Evolutionary conservation across 2,329 filamentous ascomycete genomes (phyloP).

Genomic region (Ophiostoma australiae): DNA sequence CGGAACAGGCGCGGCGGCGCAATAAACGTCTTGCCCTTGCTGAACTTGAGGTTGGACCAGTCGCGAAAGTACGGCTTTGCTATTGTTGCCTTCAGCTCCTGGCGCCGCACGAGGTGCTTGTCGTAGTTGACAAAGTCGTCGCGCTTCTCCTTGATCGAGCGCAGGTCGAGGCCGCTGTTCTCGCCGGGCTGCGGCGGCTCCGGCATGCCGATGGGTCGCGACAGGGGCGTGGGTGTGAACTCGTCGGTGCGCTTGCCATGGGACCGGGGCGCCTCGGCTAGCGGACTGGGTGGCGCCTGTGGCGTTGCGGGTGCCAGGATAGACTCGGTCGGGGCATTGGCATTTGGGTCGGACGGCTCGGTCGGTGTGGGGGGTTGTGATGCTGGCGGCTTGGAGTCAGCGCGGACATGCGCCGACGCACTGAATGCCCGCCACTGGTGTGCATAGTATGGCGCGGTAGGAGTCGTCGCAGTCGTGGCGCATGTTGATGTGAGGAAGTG

Average conservation of each 20-base stretch:
- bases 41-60: conserved; percentile 76
- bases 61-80: conserved; percentile 92
- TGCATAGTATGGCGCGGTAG: conserved; percentile 38
- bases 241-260: conserved; percentile 52
- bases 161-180: conserved; percentile 70
- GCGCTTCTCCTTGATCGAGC: conserved; percentile 62
- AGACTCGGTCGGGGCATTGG: not conserved
- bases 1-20: conserved; percentile 81
- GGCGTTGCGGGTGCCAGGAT: not conserved
- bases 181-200: conserved; percentile 70
- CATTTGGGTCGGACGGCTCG: not conserved
- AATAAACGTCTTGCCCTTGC: conserved; percentile 89
- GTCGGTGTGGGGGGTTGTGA: not conserved
- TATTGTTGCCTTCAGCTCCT: conserved; percentile 59
- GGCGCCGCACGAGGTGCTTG: conserved; percentile 71
- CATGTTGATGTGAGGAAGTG: not conserved
- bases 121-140: conserved; percentile 82
- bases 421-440: conserved; percentile 45
- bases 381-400: conserved; percentile 24
- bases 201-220: conserved; percentile 75
- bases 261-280: conserved; percentile 55
- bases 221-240: conserved; percentile 56
- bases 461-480: not conserved
- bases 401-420: conserved; percentile 21
- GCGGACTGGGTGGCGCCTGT: conserved; percentile 30